Evolutionary conservation across 345 rosid genomes (phyloP), one percentile per base, ranked within the genome.

Genomic region (Passiflora organensis): DNA sequence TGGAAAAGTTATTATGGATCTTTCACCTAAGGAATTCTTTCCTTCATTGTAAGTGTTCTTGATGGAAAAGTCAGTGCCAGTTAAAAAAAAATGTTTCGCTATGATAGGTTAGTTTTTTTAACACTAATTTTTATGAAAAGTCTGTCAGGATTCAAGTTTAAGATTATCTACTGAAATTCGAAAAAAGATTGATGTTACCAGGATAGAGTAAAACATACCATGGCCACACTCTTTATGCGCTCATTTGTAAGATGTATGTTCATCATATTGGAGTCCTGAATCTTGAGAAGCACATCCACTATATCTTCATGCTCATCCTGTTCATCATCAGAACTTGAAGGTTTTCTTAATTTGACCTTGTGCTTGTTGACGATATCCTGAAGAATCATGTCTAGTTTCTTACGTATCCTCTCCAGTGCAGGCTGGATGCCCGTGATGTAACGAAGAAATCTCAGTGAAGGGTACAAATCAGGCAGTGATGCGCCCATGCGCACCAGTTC

Each of bases 271-370:
- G 17, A 48, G 19, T 44, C 60, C 2, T 38, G 58, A 47, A 58
- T 13, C 58, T 64, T 60, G 17, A 68, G 49, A 37, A 66, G 58
- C 18, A 59, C 53, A 28, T 72, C 65, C 8, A 58, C 44, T 13
- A 72, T 15, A 46, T 66, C 65, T 21, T 58, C 57, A 5, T 14
- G 45, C 2, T 42, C n/a, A 13, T 13, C 45, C 45, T 14, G 16
- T 13, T 11, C 45, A 6, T 42, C 45, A 42, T 13, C 6, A 2
- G 45, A 42, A 16, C 19, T 13, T 0, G n/a, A 12, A 6, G n/a
- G 16, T 59, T 43, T 16, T 38, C 56, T 63, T 39, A n/a, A n/a
- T 39, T 36, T 55, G 19, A 14, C 13, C 32, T 48, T 51, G 32
- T 65, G 64, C 5, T 48, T n/a, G 13, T 32, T 32, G 23, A 61